A percentile compares a stretch with the other conserved stretches of the same genome.
These are phyloP conservation scores for Mesembryanthemum crystallinum DNA, from an alignment of 148 eudicot genomes.

Conservation along the genomic window DNA sequence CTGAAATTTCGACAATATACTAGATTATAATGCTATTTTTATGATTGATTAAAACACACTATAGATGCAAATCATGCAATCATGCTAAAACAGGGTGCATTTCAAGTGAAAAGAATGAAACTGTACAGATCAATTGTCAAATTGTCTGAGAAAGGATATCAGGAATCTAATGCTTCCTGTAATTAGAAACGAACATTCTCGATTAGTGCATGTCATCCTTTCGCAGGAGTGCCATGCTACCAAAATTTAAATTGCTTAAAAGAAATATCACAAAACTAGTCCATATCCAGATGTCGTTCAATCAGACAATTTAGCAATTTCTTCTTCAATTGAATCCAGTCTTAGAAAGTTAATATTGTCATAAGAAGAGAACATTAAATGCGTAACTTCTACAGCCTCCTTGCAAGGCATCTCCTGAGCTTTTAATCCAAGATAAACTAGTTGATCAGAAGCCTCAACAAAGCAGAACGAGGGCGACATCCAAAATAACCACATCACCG, in stretches of 20 bases:
- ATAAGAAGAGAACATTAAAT: neutral
- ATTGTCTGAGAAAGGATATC: neutral
- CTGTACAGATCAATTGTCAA: neutral
- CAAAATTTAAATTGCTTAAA: too few relatives aligned
- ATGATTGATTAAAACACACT: neutral
- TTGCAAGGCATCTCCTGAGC: too few relatives aligned
- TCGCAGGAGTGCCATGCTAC: too few relatives aligned
- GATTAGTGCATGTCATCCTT: neutral
- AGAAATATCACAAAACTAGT: neutral
- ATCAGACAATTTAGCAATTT: neutral
- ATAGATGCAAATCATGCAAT: neutral
- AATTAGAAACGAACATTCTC: neutral
- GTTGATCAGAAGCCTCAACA: too few relatives aligned
- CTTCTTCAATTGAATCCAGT: neutral
- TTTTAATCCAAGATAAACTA: too few relatives aligned
- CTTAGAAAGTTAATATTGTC: neutral
- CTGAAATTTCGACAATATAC: constrained; percentile 28
- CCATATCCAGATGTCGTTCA: neutral
- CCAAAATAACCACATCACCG: too few relatives aligned
- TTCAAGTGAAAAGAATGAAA: neutral
- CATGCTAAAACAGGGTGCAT: neutral
- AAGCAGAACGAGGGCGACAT: too few relatives aligned
- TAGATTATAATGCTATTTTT: neutral
- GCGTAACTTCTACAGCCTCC: too few relatives aligned
- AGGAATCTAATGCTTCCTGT: too few relatives aligned